Evolutionary conservation across 2,329 filamentous ascomycete species (phyloP).

Genomic region (Epichloe baconii): DNA sequence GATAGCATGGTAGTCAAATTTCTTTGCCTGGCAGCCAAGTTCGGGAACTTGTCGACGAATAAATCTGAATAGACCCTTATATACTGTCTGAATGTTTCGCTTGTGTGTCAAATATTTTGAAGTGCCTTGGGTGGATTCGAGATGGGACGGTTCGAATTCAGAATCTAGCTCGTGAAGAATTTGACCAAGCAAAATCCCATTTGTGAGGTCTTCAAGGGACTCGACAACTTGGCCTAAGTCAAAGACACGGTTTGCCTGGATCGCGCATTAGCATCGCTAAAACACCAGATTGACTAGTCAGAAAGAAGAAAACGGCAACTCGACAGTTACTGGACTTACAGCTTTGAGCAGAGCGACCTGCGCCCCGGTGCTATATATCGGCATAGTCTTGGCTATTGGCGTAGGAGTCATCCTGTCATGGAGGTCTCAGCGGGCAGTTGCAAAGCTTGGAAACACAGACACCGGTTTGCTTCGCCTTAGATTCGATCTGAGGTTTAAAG

Average conservation of each 20-base stretch:
- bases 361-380: constrained; percentile 27
- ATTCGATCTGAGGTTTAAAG: neutral
- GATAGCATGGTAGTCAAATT: constrained; percentile 43
- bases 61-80: constrained; percentile 41
- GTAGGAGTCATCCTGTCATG: neutral
- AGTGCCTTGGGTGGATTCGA: constrained; percentile 32
- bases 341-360: constrained; percentile 45
- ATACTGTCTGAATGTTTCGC: constrained; percentile 39
- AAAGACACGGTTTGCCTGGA: constrained; percentile 27
- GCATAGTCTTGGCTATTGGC: constrained; percentile 16
- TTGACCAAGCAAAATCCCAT: constrained; percentile 40
- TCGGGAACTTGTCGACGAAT: constrained; percentile 39
- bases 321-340: constrained; percentile 22
- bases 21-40: constrained; percentile 37
- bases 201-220: constrained; percentile 37
- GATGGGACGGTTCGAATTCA: constrained; percentile 40
- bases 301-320: neutral
- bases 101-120: constrained; percentile 34
- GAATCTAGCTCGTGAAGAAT: constrained; percentile 45
- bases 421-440: neutral
- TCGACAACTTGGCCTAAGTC: constrained; percentile 31
- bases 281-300: constrained; percentile 1
- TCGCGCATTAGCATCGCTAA: constrained; percentile 1
- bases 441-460: neutral
- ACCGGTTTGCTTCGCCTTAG: neutral